Evolutionary conservation across 768 basidiomycete genomes (phyloP).

Genomic region (Termitomyces sp.): DNA sequence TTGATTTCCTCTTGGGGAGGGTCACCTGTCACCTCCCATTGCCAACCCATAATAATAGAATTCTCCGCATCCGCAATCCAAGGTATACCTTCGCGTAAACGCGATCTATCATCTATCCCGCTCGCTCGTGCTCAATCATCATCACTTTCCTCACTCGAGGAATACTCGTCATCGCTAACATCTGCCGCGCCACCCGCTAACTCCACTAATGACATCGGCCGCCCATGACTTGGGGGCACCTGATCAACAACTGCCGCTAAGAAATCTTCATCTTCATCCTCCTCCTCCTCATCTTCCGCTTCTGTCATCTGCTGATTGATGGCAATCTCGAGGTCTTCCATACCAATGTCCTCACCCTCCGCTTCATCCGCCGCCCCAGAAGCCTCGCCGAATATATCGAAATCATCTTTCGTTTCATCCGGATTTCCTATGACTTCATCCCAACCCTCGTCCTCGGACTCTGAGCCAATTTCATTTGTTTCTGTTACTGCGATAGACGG

Average conservation of each 20-base stretch:
- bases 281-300: constrained; percentile 45
- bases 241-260: constrained; percentile 32
- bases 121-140: constrained; percentile 32
- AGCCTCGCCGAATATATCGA: constrained; percentile 22
- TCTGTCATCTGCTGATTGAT: constrained; percentile 32
- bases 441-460: constrained; percentile 47
- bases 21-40: background rate
- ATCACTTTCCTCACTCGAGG: constrained; percentile 52
- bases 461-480: constrained; percentile 14
- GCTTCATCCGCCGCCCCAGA: constrained; percentile 13
- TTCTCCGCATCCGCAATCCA: background rate
- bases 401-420: constrained; percentile 21
- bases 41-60: background rate
- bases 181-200: constrained; percentile 20
- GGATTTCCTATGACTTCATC: constrained; percentile 30
- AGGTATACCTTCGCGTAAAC: background rate
- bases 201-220: constrained; percentile 14
- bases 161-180: constrained; percentile 40
- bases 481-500: background rate
- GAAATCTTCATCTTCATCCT: constrained; percentile 55
- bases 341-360: constrained; percentile 34
- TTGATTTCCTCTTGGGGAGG: background rate
- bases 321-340: constrained; percentile 32
- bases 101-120: background rate
- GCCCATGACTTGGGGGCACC: constrained; percentile 8